Conservation (phyloP, 495 filamentous ascomycete species). For the Beverwykella pulmonaria region DNA sequence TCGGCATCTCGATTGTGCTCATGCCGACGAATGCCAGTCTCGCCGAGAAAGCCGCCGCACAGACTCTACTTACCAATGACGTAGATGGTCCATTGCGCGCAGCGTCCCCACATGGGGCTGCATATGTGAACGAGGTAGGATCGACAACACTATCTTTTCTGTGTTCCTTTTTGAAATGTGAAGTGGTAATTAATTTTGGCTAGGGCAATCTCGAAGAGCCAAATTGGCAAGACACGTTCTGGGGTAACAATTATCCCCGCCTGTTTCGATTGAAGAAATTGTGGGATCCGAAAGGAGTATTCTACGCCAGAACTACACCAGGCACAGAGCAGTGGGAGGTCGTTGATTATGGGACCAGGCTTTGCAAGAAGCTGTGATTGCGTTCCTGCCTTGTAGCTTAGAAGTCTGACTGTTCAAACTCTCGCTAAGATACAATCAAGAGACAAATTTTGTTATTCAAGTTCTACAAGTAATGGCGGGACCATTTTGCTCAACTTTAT, state of each 20-base stretch:
- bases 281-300: constrained; percentile 9
- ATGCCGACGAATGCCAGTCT: neutral
- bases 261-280: constrained; percentile 7
- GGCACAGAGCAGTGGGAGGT: constrained; percentile 15
- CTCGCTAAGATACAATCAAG: no score
- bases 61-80: constrained; percentile 9
- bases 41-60: neutral
- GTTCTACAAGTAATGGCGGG: no score
- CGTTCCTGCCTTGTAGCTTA: no score
- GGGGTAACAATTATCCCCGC: constrained; percentile 1
- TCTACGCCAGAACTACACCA: neutral
- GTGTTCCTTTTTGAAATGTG: no score
- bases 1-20: constrained; percentile 4
- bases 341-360: neutral
- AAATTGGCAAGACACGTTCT: neutral
- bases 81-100: constrained; percentile 8
- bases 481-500: no score
- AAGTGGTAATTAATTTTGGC: neutral
- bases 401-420: no score
- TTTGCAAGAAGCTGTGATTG: neutral
- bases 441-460: no score
- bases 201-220: neutral
- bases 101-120: constrained; percentile 17
- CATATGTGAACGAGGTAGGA: constrained; percentile 28
- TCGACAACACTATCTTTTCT: no score